Evolutionary conservation across 164 flowering plant species (phyloP).

Genomic region (Aristolochia fimbriata): DNA sequence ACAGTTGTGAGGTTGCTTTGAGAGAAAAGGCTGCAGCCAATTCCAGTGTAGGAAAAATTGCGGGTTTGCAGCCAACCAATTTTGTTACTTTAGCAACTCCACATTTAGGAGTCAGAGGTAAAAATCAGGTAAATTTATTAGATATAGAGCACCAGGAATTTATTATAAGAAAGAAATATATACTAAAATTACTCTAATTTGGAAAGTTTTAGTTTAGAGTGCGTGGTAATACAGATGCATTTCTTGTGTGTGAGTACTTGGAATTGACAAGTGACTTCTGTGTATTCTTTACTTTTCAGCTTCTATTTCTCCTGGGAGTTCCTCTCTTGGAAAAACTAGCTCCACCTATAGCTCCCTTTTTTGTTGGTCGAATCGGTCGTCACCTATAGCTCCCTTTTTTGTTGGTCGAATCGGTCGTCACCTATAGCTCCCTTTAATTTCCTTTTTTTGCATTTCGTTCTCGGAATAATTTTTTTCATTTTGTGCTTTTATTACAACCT

Average conservation of each 20-base stretch:
- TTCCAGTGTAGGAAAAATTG: constrained; percentile 42
- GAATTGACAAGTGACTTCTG: background rate
- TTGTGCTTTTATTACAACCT: too few species aligned
- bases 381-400: constrained; percentile 76
- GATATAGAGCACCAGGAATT: background rate
- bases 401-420: constrained; percentile 86
- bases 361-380: constrained; percentile 78
- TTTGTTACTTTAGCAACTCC: constrained; percentile 90
- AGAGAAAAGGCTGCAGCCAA: constrained; percentile 13
- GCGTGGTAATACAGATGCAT: too few species aligned
- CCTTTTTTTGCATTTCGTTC: too few species aligned
- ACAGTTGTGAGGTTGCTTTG: constrained; percentile 12
- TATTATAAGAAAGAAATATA: background rate
- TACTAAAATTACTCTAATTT: too few species aligned
- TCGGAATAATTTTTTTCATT: too few species aligned
- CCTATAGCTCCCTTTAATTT: constrained; percentile 71
- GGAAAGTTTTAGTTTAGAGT: too few species aligned
- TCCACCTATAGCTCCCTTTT: constrained; percentile 62
- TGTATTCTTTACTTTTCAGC: constrained; percentile 31
- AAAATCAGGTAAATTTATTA: constrained; percentile 59
- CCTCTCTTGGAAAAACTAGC: constrained; percentile 82
- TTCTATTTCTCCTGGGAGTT: constrained; percentile 84
- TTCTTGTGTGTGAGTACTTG: background rate
- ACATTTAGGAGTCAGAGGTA: constrained; percentile 93
- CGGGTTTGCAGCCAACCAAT: constrained; percentile 83